Conservation (phyloP, 225 moss, liverwort and hornwort species). For the Rhytidiadelphus loreus region DNA sequence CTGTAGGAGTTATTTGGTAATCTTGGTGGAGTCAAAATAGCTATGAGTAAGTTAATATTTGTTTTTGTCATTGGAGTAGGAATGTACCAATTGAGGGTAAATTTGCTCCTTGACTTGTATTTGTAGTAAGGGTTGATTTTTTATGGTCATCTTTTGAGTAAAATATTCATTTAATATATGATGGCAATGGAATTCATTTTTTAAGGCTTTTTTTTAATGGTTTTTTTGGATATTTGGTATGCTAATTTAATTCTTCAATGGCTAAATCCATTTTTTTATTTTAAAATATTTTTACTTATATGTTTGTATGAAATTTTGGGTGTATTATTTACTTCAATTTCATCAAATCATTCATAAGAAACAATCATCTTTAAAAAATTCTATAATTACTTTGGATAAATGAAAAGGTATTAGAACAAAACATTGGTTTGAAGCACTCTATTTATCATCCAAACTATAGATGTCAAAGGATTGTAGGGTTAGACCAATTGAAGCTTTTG, state of each 20-base stretch:
- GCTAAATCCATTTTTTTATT: neutral
- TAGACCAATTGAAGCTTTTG: neutral
- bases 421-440: neutral
- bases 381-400: neutral
- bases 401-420: neutral
- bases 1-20: neutral
- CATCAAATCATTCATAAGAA: neutral
- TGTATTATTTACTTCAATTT: neutral
- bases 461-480: fast-evolving
- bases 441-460: neutral
- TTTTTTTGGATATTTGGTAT: neutral
- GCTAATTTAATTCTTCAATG: neutral
- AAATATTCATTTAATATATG: neutral
- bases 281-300: neutral
- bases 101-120: neutral
- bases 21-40: neutral
- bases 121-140: neutral
- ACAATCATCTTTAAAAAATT: neutral
- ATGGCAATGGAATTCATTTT: neutral
- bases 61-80: too few relatives aligned
- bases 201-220: neutral
- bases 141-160: fast-evolving
- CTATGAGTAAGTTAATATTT: neutral
- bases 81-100: fast-evolving
- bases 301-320: neutral